Evolutionary conservation across 2,329 filamentous ascomycete species (phyloP).

Genomic region (Fusarium sp.): DNA sequence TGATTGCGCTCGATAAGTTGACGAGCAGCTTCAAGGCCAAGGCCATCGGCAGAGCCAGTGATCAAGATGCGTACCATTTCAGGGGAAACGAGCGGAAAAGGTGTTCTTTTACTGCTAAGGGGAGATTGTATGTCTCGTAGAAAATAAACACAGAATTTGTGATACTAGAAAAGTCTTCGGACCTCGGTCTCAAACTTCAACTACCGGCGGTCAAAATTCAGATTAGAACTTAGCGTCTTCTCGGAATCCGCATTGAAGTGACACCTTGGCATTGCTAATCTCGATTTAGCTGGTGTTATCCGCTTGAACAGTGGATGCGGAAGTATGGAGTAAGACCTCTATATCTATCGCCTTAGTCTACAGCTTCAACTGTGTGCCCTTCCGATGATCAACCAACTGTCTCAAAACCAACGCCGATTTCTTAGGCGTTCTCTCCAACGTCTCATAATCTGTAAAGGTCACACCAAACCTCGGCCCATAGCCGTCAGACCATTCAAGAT

Average conservation of each 20-base stretch:
- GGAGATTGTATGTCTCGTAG: too few species aligned
- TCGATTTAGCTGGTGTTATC: background rate
- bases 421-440: slow-evolving; percentile 27
- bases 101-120: too few species aligned
- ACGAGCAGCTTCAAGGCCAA: slow-evolving; percentile 38
- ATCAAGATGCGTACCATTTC: slow-evolving; percentile 42
- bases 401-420: slow-evolving; percentile 19
- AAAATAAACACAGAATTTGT: too few species aligned
- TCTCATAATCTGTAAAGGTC: slow-evolving; percentile 25
- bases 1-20: slow-evolving; percentile 38
- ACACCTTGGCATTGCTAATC: background rate
- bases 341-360: background rate
- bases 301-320: background rate
- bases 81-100: too few species aligned
- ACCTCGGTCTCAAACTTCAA: background rate
- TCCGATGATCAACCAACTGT: background rate
- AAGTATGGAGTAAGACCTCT: background rate
- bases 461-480: slow-evolving; percentile 33
- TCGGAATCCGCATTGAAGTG: background rate
- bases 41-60: slow-evolving; percentile 39
- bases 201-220: background rate
- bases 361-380: background rate
- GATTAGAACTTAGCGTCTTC: background rate
- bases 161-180: background rate
- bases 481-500: slow-evolving; percentile 30